Percentiles rank a stretch among this genome's conserved stretches.
Conservation (phyloP, 257 asterid species). For the Ajuga chamaepitys region DNA sequence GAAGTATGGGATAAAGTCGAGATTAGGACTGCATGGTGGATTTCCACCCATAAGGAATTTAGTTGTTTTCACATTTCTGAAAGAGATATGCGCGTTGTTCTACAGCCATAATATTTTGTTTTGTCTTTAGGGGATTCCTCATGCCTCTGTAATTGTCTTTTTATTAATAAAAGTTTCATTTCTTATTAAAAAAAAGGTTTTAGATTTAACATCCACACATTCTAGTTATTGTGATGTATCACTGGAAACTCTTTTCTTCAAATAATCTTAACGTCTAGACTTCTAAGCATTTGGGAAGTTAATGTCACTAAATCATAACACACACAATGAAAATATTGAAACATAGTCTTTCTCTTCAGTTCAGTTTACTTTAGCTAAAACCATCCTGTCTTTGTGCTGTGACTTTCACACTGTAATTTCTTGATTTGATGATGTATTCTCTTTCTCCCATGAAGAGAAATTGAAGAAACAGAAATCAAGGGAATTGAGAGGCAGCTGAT, state of each 20-base stretch:
- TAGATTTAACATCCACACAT: no score
- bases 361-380: constrained; percentile 4
- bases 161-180: no score
- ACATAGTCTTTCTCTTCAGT: not conserved
- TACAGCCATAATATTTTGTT: no score
- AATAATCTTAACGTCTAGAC: not conserved
- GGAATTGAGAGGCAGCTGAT: constrained; percentile 89
- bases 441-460: constrained; percentile 51
- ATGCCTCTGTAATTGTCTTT: no score
- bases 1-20: no score
- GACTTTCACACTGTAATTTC: constrained; percentile 5
- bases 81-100: no score
- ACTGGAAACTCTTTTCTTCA: not conserved
- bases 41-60: no score
- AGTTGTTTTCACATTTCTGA: no score
- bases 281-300: not conserved
- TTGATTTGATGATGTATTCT: constrained; percentile 1
- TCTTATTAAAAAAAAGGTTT: no score
- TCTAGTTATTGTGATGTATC: no score
- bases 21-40: no score
- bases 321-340: not conserved
- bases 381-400: not conserved
- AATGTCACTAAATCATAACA: not conserved
- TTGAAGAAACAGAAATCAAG: constrained; percentile 90
- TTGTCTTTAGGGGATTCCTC: no score